Percentiles rank a stretch among this genome's conserved stretches.
These are phyloP conservation scores for Trichosanthes truncata DNA, from an alignment of 306 rosid genomes.

Conservation along the genomic window DNA sequence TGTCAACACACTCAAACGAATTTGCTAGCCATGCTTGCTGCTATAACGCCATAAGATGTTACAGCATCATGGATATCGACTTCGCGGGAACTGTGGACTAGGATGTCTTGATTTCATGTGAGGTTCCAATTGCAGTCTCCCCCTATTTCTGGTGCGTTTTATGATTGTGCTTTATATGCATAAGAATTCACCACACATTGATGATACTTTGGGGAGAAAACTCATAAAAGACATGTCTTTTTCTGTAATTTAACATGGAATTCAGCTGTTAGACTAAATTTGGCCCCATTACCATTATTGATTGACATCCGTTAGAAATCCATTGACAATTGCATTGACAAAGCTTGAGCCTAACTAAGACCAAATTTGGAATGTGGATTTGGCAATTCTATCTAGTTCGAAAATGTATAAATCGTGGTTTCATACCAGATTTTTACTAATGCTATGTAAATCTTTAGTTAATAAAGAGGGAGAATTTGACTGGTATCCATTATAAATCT, in stretches of 20 bases:
- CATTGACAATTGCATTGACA: not conserved
- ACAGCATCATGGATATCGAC: not conserved
- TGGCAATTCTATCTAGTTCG: not conserved
- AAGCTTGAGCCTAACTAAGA: not conserved
- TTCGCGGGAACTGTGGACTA: not conserved
- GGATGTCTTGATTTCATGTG: not conserved
- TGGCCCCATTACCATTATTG: not conserved
- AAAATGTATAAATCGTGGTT: not conserved
- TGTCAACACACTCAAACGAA: conserved; percentile 52
- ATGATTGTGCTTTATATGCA: not conserved
- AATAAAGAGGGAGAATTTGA: not conserved
- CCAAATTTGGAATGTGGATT: not conserved
- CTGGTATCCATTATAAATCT: not conserved
- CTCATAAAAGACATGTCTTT: not conserved
- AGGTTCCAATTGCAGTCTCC: not conserved
- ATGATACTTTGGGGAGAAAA: not conserved
- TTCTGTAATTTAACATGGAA: not conserved
- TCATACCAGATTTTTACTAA: not conserved
- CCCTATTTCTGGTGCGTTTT: not conserved
- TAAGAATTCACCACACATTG: not conserved
- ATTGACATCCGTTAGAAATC: not conserved
- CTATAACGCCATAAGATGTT: not conserved
- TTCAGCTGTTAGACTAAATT: not conserved
- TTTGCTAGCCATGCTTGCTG: not conserved
- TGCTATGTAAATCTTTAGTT: not conserved